Evolutionary conservation across 495 filamentous ascomycete genomes (phyloP).

Genomic region (Collariella sp.): DNA sequence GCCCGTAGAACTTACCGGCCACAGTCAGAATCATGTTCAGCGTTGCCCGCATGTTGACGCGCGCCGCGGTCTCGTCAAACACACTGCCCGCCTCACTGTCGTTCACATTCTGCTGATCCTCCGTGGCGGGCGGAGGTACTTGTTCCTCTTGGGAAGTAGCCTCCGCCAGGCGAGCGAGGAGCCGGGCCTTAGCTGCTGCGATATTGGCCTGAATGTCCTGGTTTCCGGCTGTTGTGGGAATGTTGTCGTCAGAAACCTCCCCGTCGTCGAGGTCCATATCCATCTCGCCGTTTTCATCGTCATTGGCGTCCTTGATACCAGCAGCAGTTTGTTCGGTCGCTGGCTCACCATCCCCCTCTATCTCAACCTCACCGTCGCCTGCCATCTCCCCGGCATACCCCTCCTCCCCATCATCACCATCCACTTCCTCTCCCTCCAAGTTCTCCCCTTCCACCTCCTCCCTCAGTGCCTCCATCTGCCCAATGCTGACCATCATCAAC

Average conservation of each 20-base stretch:
- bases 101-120: background rate
- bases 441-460: slow-evolving; percentile 28
- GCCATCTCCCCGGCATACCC: slow-evolving; percentile 19
- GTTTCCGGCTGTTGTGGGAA: slow-evolving; percentile 13
- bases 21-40: slow-evolving; percentile 90
- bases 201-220: slow-evolving; percentile 36
- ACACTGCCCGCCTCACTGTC: background rate
- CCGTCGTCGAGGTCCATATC: slow-evolving; percentile 41
- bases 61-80: slow-evolving; percentile 25
- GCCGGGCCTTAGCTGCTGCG: slow-evolving; percentile 50
- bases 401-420: slow-evolving; percentile 26
- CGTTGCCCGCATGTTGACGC: slow-evolving; percentile 46
- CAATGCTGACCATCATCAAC: slow-evolving; percentile 43
- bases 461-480: slow-evolving; percentile 35
- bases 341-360: background rate
- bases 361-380: slow-evolving; percentile 7
- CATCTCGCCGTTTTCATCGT: slow-evolving; percentile 30
- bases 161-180: slow-evolving; percentile 42
- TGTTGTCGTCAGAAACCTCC: slow-evolving; percentile 29
- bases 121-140: background rate
- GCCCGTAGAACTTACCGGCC: slow-evolving; percentile 83
- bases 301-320: slow-evolving; percentile 11
- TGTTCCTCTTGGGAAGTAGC: slow-evolving; percentile 1
- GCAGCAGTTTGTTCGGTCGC: background rate
- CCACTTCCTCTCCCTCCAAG: slow-evolving; percentile 17